Evolutionary conservation across 2,329 filamentous ascomycete genomes (phyloP).

Genomic region (Calonectria hongkongensis): DNA sequence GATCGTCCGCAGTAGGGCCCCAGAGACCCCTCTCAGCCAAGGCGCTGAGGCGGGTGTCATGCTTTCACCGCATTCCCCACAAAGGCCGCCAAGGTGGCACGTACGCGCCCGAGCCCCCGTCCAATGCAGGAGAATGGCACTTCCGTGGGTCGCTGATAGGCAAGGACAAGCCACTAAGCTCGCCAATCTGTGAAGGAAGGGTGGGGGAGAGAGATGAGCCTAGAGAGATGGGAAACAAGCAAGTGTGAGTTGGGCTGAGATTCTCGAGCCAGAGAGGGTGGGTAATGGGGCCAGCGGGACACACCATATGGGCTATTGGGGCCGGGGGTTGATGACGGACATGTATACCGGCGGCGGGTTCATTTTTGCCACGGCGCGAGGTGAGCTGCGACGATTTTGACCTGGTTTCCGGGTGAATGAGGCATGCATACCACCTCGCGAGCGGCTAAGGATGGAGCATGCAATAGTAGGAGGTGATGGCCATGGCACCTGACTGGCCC

Average conservation of each 20-base stretch:
- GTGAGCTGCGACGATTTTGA: conserved; percentile 21
- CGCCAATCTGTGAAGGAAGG: conserved; percentile 50
- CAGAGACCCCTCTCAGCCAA: conserved; percentile 42
- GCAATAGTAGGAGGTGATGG: conserved; percentile 8
- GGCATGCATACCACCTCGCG: conserved; percentile 33
- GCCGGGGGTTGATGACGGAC: not conserved
- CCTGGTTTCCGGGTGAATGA: conserved; percentile 36
- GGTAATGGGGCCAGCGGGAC: not conserved
- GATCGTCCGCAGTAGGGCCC: conserved; percentile 35
- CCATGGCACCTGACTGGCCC: conserved; percentile 1
- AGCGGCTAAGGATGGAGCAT: conserved; percentile 21
- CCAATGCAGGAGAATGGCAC: conserved; percentile 38
- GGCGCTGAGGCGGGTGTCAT: conserved; percentile 30
- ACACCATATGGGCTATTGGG: not conserved
- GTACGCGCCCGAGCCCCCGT: conserved; percentile 23
- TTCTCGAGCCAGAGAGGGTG: conserved; percentile 6
- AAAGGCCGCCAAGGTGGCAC: conserved; percentile 7
- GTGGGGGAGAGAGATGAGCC: conserved; percentile 9
- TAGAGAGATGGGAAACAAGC: not conserved
- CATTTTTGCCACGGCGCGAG: conserved; percentile 15
- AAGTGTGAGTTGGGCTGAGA: conserved; percentile 24
- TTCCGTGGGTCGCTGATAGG: conserved; percentile 45
- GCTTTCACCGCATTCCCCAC: conserved; percentile 34
- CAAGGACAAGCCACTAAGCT: conserved; percentile 47
- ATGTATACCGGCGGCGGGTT: conserved; percentile 1